Percentiles rank a stretch among this genome's conserved stretches.
Conservation (phyloP, 1,284 basidiomycete species). For the Anthracocystis setariae region DNA sequence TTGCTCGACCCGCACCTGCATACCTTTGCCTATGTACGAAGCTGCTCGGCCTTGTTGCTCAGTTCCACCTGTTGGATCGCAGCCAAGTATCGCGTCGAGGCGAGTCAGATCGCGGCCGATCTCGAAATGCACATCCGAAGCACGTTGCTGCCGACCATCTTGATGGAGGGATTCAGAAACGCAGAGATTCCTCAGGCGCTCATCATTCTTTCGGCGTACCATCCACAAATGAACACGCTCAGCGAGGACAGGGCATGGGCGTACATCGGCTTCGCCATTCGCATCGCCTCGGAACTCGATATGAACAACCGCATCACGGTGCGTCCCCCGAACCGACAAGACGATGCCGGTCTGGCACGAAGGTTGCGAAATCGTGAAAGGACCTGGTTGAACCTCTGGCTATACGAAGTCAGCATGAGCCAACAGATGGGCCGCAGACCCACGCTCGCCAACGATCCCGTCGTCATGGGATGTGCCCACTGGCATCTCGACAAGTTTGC, state of each 20-base stretch:
- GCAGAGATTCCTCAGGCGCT: slow-evolving; percentile 49
- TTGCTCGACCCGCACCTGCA: slow-evolving; percentile 53
- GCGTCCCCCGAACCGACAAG: slow-evolving; percentile 16
- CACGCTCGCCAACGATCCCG: slow-evolving; percentile 50
- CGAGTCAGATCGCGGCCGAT: slow-evolving; percentile 29
- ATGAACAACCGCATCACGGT: slow-evolving; percentile 44
- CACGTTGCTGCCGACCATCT: slow-evolving; percentile 36
- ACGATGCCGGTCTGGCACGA: slow-evolving; percentile 27
- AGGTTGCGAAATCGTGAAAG: slow-evolving; percentile 43
- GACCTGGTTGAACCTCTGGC: slow-evolving; percentile 55
- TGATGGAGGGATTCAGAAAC: slow-evolving; percentile 46
- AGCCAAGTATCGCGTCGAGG: slow-evolving; percentile 40
- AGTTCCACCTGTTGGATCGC: slow-evolving; percentile 48
- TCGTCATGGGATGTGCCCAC: slow-evolving; percentile 45
- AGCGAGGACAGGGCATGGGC: slow-evolving; percentile 51
- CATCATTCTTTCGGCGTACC: slow-evolving; percentile 42
- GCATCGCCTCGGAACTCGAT: slow-evolving; percentile 53
- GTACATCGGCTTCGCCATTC: slow-evolving; percentile 46
- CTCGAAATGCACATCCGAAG: slow-evolving; percentile 42
- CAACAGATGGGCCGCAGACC: slow-evolving; percentile 53
- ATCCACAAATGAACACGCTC: slow-evolving; percentile 47
- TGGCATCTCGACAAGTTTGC: slow-evolving; percentile 53
- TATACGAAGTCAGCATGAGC: slow-evolving; percentile 50
- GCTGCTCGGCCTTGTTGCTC: slow-evolving; percentile 47
- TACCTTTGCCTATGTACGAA: slow-evolving; percentile 48